These are phyloP conservation scores for Lactuca sativa DNA, from an alignment of 129 eudicot species.

Conservation along the genomic window DNA sequence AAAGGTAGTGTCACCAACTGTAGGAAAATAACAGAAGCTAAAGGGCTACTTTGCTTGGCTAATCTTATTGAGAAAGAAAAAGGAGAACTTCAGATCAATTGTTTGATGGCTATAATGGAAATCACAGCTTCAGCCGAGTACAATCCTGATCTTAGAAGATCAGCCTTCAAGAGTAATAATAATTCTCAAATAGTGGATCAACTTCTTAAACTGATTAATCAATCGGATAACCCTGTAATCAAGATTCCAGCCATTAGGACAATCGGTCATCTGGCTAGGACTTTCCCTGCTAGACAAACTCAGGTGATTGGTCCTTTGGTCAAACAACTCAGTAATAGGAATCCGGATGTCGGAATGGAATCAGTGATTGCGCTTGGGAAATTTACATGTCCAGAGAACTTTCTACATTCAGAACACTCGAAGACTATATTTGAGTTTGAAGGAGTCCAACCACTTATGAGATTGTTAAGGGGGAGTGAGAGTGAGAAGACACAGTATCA, in stretches of 20 bases:
- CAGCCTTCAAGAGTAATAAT: constrained; percentile 62
- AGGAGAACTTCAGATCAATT: constrained; percentile 50
- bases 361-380: constrained; percentile 61
- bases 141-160: constrained; percentile 49
- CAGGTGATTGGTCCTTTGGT: constrained; percentile 47
- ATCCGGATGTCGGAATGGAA: constrained; percentile 52
- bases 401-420: constrained; percentile 51
- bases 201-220: constrained; percentile 43
- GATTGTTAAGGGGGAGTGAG: constrained; percentile 48
- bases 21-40: constrained; percentile 48
- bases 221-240: constrained; percentile 28
- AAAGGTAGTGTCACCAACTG: constrained; percentile 49
- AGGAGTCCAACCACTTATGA: constrained; percentile 43
- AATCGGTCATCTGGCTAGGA: constrained; percentile 60
- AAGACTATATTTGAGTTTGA: constrained; percentile 52
- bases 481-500: constrained; percentile 34
- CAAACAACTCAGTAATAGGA: constrained; percentile 40
- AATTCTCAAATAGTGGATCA: constrained; percentile 60
- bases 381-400: constrained; percentile 55
- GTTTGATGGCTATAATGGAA: constrained; percentile 53
- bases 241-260: constrained; percentile 56
- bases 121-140: constrained; percentile 57
- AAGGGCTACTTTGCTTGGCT: constrained; percentile 53
- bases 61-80: constrained; percentile 51
- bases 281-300: constrained; percentile 57